Percentiles rank a stretch among this genome's conserved stretches.
Conservation (phyloP, 2,329 filamentous ascomycete species). For the Periconia sp. region DNA sequence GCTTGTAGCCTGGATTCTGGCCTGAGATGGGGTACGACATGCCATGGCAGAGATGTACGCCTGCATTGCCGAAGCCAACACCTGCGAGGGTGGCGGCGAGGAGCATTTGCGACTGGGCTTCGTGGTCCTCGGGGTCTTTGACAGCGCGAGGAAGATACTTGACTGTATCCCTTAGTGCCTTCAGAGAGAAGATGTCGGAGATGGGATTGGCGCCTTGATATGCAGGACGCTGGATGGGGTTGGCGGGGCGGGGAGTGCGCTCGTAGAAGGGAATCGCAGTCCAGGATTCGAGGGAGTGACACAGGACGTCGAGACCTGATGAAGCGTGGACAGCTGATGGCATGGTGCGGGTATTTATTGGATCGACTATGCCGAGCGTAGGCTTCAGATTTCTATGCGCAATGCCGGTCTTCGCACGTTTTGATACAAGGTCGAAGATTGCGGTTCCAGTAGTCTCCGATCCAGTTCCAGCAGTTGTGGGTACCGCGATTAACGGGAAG, state of each 20-base stretch:
- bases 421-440: slow-evolving; percentile 92
- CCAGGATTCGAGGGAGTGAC: slow-evolving; percentile 95
- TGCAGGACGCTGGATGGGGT: slow-evolving; percentile 88
- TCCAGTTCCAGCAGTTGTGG: slow-evolving; percentile 85
- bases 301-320: slow-evolving; percentile 92
- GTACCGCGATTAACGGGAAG: slow-evolving; percentile 79
- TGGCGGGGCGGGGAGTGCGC: slow-evolving; percentile 80
- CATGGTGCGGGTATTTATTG: slow-evolving; percentile 95
- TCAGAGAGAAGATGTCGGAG: slow-evolving; percentile 93
- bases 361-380: slow-evolving; percentile 83
- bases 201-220: slow-evolving; percentile 99
- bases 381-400: slow-evolving; percentile 96
- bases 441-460: slow-evolving; percentile 97
- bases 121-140: slow-evolving; percentile 84
- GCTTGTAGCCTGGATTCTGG: slow-evolving; percentile 90
- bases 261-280: slow-evolving; percentile 95
- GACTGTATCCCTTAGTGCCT: slow-evolving; percentile 80
- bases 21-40: slow-evolving; percentile 98
- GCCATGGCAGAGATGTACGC: slow-evolving; percentile 86
- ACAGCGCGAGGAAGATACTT: slow-evolving; percentile 92
- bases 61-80: slow-evolving; percentile 96
- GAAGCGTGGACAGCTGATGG: slow-evolving; percentile 90
- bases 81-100: slow-evolving; percentile 92
- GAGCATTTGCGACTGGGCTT: slow-evolving; percentile 95
- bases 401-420: slow-evolving; percentile 92